phyloP scores from a whole-genome alignment of 371 early-diverging fungal species.

The Massospora cicadina region DNA sequence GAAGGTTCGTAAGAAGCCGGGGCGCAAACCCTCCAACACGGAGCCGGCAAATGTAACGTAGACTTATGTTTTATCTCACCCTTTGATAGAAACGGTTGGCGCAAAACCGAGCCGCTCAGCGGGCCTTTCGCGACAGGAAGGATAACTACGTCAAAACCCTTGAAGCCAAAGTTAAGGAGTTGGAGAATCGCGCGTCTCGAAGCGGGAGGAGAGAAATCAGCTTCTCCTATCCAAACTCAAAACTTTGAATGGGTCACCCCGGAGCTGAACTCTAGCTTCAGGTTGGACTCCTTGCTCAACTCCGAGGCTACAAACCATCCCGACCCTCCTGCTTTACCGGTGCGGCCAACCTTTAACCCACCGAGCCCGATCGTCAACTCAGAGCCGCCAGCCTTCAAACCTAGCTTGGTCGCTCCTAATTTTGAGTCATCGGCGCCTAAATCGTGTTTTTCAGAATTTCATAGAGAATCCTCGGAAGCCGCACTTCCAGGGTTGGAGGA shows the following conservation, averaged over 20 bases:
- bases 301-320: neutral
- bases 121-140: constrained; percentile 58
- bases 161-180: constrained; percentile 26
- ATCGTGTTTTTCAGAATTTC: too few species aligned
- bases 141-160: constrained; percentile 42
- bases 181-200: constrained; percentile 20
- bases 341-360: too few species aligned
- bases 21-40: constrained; percentile 29
- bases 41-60: constrained; percentile 12
- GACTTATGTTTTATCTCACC: neutral
- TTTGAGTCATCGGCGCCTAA: too few species aligned
- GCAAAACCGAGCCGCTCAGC: constrained; percentile 59
- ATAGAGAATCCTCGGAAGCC: too few species aligned
- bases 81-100: constrained; percentile 39
- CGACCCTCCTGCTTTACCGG: neutral
- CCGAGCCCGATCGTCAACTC: neutral
- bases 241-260: neutral
- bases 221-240: constrained; percentile 10
- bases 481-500: neutral
- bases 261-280: neutral
- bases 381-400: neutral
- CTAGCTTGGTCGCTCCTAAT: too few species aligned
- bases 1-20: constrained; percentile 23
- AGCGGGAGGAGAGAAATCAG: constrained; percentile 22
- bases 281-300: neutral